phyloP scores from a whole-genome alignment of 768 basidiomycete genomes.

The Termitomyces sp. region DNA sequence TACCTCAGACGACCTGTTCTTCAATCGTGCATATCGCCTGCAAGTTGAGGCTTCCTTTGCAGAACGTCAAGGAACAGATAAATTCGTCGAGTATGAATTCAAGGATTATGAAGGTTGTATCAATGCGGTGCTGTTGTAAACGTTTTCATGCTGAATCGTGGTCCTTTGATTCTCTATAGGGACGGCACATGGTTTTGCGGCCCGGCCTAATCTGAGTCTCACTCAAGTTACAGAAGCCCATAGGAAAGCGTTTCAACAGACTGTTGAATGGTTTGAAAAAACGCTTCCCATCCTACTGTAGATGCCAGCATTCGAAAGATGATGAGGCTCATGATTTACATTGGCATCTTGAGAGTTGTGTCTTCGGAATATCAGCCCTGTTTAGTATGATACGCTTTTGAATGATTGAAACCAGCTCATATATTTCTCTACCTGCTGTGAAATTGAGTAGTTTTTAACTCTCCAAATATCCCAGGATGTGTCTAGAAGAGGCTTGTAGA shows the following conservation, averaged over 20 bases:
- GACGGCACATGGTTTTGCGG: constrained; percentile 25
- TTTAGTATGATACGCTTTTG: too few species aligned
- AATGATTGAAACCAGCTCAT: too few species aligned
- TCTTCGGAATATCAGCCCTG: too few species aligned
- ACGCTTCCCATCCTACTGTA: constrained; percentile 2
- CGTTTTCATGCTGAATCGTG: neutral
- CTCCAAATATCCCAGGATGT: neutral
- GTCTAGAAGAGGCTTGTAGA: too few species aligned
- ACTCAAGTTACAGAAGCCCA: constrained; percentile 23
- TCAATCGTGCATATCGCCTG: constrained; percentile 14
- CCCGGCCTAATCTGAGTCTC: constrained; percentile 21
- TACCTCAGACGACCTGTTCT: constrained; percentile 19
- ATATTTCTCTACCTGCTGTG: too few species aligned
- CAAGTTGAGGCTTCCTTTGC: constrained; percentile 21
- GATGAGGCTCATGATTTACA: neutral
- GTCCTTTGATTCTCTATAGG: constrained; percentile 10
- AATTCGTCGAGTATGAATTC: constrained; percentile 22
- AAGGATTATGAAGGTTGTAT: constrained; percentile 21
- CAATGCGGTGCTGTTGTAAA: neutral
- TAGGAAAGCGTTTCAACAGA: constrained; percentile 25
- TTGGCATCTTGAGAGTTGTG: too few species aligned
- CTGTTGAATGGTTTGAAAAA: constrained; percentile 22
- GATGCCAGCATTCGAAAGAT: neutral
- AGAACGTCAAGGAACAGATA: constrained; percentile 18
- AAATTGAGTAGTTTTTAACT: too few species aligned